Conservation (phyloP, 2,329 filamentous ascomycete genomes). For the Curvularia lunata region DNA sequence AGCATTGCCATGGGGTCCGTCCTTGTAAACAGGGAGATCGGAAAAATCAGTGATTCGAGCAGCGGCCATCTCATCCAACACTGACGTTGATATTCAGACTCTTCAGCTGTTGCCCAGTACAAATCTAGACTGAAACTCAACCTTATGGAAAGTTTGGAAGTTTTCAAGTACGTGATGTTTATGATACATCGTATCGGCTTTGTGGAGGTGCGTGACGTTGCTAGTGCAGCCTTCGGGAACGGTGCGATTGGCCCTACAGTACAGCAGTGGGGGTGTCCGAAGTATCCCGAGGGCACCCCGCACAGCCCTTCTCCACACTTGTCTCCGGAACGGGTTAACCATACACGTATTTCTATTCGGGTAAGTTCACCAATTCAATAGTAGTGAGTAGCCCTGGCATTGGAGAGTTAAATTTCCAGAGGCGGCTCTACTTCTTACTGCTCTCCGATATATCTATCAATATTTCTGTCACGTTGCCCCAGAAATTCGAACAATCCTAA, state of each 20-base stretch:
- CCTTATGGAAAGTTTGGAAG: background rate
- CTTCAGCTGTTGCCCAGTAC: background rate
- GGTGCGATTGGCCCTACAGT: background rate
- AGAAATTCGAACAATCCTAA: background rate
- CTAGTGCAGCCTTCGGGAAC: background rate
- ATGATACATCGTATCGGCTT: background rate
- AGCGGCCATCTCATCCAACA: background rate
- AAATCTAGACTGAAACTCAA: background rate
- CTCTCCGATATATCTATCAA: background rate
- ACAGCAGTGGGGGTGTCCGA: background rate
- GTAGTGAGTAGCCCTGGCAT: background rate
- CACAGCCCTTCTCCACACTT: background rate
- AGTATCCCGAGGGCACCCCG: no score
- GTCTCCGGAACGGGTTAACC: background rate
- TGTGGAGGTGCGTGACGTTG: background rate
- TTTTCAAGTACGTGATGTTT: background rate
- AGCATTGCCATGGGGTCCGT: constrained; percentile 40
- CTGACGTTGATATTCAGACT: background rate
- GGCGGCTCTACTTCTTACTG: no score
- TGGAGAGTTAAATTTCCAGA: background rate
- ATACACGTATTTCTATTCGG: background rate
- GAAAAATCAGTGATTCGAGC: background rate
- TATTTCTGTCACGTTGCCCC: background rate
- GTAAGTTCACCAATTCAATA: background rate
- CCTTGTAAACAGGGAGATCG: constrained; percentile 16